Percentiles rank a stretch among this genome's conserved stretches.
Conservation (phyloP, 1,284 basidiomycete species). For the Psilocybe mexicana region DNA sequence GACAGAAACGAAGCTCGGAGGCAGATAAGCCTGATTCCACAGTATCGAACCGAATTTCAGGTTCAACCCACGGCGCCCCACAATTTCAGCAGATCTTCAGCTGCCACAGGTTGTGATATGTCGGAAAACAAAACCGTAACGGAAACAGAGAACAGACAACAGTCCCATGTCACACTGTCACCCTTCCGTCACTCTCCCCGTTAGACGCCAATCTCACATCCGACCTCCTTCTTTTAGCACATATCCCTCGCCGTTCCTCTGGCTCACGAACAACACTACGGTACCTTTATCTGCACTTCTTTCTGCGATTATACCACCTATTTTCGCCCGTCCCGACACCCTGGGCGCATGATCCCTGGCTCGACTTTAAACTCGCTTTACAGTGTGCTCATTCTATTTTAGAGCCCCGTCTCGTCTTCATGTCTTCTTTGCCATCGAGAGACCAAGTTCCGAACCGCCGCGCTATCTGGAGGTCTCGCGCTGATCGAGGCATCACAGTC, state of each 20-base stretch:
- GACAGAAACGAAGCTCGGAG: slow-evolving; percentile 20
- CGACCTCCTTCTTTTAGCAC: neutral
- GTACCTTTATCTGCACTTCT: slow-evolving; percentile 11
- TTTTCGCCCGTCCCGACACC: slow-evolving; percentile 3
- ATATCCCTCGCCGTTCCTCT: neutral
- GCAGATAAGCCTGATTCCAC: slow-evolving; percentile 17
- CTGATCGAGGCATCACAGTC: neutral
- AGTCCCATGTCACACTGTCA: slow-evolving; percentile 1
- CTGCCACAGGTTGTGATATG: slow-evolving; percentile 9
- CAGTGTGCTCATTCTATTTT: slow-evolving; percentile 1
- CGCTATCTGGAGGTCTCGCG: neutral
- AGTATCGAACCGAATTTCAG: slow-evolving; percentile 9
- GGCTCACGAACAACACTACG: slow-evolving; percentile 7
- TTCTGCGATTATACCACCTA: slow-evolving; percentile 1
- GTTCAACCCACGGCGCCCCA: slow-evolving; percentile 13
- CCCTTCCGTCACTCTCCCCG: neutral
- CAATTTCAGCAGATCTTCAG: slow-evolving; percentile 3
- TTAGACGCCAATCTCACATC: neutral
- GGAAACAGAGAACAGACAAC: neutral
- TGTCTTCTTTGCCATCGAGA: neutral
- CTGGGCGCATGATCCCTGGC: neutral
- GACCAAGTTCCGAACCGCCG: slow-evolving; percentile 12
- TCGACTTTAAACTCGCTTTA: neutral
- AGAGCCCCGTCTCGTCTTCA: neutral
- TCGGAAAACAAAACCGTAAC: slow-evolving; percentile 1